These are phyloP conservation scores for Hysterium pulicare DNA, from an alignment of 2,329 filamentous ascomycete species.

Conservation along the genomic window DNA sequence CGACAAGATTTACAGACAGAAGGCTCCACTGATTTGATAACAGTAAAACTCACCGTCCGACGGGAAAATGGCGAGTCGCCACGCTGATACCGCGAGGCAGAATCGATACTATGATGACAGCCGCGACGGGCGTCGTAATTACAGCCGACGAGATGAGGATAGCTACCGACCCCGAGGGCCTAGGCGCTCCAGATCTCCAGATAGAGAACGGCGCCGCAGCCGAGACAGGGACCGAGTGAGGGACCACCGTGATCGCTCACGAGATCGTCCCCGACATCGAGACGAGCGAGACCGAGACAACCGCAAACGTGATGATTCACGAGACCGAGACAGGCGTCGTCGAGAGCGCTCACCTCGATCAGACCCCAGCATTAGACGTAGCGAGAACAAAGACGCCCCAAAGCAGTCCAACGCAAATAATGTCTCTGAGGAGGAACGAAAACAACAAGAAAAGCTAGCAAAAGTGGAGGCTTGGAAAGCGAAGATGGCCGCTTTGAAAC, in stretches of 20 bases:
- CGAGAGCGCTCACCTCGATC: conserved; percentile 71
- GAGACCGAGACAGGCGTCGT: conserved; percentile 61
- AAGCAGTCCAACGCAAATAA: conserved; percentile 39
- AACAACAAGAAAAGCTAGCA: conserved; percentile 60
- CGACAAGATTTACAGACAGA: not conserved
- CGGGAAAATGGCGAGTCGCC: conserved; percentile 53
- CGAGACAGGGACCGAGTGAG: conserved; percentile 4
- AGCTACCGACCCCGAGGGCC: conserved; percentile 59
- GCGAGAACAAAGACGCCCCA: conserved; percentile 55
- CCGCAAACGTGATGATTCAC: conserved; percentile 69
- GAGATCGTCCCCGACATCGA: conserved; percentile 55
- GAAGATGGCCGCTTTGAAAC: conserved; percentile 72
- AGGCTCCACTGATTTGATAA: not conserved
- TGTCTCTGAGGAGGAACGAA: conserved; percentile 48
- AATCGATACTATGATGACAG: conserved; percentile 24
- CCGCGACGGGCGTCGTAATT: conserved; percentile 46
- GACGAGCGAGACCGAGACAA: conserved; percentile 57
- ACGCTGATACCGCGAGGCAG: conserved; percentile 70
- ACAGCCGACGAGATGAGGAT: conserved; percentile 62
- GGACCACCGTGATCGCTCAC: conserved; percentile 57
- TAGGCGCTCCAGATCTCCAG: conserved; percentile 53
- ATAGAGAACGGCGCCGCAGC: conserved; percentile 52
- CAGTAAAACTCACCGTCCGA: conserved; percentile 10
- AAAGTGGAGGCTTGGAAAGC: conserved; percentile 91
- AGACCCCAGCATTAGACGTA: conserved; percentile 57